A percentile compares a stretch with the other conserved stretches of the same genome.
Conservation (phyloP, 176 grass and related monocot genomes). For the Calamus simplicifolius region DNA sequence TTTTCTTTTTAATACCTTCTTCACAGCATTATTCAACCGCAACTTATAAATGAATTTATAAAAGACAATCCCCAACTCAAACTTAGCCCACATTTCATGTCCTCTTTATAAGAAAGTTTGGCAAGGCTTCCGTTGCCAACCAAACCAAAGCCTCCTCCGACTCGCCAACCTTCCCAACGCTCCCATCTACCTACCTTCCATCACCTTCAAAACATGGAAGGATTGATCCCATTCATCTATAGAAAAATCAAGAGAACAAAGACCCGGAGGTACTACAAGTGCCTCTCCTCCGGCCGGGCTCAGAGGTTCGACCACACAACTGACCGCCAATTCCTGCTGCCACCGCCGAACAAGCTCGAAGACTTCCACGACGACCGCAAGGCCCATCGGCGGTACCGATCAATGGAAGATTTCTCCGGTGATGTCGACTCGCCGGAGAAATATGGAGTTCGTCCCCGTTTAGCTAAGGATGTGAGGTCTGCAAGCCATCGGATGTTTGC, state of each 20-base stretch:
- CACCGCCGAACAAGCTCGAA: background rate
- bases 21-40: too few species aligned
- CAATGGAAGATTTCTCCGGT: conserved; percentile 49
- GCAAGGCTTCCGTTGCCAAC: too few species aligned
- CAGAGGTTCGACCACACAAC: background rate
- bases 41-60: too few species aligned
- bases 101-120: too few species aligned
- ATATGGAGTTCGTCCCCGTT: conserved; percentile 3
- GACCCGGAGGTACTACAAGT: conserved; percentile 45
- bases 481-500: conserved; percentile 49
- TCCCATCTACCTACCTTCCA: conserved; percentile 1
- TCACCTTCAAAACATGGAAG: conserved; percentile 45
- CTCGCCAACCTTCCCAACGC: too few species aligned
- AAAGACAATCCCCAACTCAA: conserved; percentile 17
- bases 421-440: conserved; percentile 30
- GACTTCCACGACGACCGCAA: background rate
- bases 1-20: too few species aligned
- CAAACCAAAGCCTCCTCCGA: too few species aligned
- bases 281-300: conserved; percentile 26
- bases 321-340: background rate
- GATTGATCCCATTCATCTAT: conserved; percentile 79
- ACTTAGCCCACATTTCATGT: background rate
- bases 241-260: conserved; percentile 61
- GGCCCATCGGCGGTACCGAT: conserved; percentile 43
- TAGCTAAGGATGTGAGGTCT: conserved; percentile 7